Percentiles rank a stretch among this genome's conserved stretches.
phyloP scores from a whole-genome alignment of 2,329 filamentous ascomycete genomes.

The Cytospora chrysosperma region DNA sequence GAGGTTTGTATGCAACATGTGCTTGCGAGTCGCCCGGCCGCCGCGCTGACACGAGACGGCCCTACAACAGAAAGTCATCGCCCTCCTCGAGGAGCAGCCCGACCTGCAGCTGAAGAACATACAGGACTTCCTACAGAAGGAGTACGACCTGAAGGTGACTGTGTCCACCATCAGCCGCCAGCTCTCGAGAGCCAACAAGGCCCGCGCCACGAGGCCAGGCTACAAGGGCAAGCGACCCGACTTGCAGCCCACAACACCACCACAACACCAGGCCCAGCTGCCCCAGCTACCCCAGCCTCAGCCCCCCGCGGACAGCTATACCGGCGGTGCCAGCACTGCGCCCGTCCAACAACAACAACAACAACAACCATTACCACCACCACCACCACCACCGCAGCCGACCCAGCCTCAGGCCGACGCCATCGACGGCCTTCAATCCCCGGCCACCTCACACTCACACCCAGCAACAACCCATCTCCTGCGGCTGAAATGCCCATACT shows the following conservation, averaged over 20 bases:
- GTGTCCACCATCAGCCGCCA: slow-evolving; percentile 22
- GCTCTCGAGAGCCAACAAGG: slow-evolving; percentile 19
- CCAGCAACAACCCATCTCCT: background rate
- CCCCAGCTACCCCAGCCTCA: background rate
- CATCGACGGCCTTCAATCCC: background rate
- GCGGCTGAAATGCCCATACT: slow-evolving; percentile 21
- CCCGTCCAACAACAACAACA: background rate
- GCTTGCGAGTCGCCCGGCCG: background rate
- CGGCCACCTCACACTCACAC: background rate
- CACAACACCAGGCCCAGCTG: background rate
- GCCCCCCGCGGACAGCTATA: background rate
- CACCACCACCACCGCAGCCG: no score
- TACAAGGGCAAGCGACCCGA: slow-evolving; percentile 23
- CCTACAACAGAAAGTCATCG: slow-evolving; percentile 22
- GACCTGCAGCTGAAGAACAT: slow-evolving; percentile 21
- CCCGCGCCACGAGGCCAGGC: slow-evolving; percentile 18
- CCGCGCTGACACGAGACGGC: background rate
- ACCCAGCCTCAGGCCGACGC: background rate
- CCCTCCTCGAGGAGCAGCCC: slow-evolving; percentile 21
- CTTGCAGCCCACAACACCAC: slow-evolving; percentile 10
- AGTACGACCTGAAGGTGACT: slow-evolving; percentile 22
- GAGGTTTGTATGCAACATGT: slow-evolving; percentile 12
- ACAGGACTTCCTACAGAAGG: slow-evolving; percentile 18
- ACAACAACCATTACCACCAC: no score
- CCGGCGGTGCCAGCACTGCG: background rate